A percentile compares a stretch with the other conserved stretches of the same genome.
Conservation (phyloP, 1,284 basidiomycete species). For the Ustilago bromivora region DNA sequence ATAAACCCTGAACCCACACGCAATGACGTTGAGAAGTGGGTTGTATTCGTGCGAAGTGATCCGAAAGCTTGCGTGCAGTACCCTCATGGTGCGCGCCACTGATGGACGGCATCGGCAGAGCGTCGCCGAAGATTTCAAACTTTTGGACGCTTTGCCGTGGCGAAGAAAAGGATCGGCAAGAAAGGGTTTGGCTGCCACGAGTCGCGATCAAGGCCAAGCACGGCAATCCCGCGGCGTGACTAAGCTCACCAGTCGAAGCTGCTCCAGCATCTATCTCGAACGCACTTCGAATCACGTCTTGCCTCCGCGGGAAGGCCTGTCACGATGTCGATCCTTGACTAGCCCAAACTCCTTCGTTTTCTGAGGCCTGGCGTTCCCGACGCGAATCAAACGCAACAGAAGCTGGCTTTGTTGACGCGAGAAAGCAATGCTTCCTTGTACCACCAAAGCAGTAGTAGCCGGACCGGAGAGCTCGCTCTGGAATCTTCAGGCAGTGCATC, state of each 20-base stretch:
- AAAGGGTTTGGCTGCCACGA: slow-evolving; percentile 4
- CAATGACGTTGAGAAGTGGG: neutral
- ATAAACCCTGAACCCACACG: slow-evolving; percentile 12
- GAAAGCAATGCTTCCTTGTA: neutral
- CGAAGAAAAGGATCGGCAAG: neutral
- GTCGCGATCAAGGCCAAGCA: slow-evolving; percentile 4
- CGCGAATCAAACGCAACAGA: neutral
- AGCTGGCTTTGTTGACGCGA: neutral
- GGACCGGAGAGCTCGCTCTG: neutral
- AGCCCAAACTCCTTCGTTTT: neutral
- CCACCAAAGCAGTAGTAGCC: neutral
- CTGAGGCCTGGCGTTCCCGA: neutral
- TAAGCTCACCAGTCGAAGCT: neutral
- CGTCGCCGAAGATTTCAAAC: slow-evolving; percentile 6
- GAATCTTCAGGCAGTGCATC: neutral
- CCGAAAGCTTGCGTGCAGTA: neutral
- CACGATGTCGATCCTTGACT: neutral
- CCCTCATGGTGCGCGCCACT: neutral
- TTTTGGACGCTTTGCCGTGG: neutral
- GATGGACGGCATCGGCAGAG: slow-evolving; percentile 7
- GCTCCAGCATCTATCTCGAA: neutral
- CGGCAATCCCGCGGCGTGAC: slow-evolving; percentile 10
- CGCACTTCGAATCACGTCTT: too few species aligned
- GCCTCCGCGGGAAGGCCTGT: neutral
- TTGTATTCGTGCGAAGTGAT: slow-evolving; percentile 3